Conservation (phyloP, 1,284 basidiomycete species). For the Apiotrichum montevideense region DNA sequence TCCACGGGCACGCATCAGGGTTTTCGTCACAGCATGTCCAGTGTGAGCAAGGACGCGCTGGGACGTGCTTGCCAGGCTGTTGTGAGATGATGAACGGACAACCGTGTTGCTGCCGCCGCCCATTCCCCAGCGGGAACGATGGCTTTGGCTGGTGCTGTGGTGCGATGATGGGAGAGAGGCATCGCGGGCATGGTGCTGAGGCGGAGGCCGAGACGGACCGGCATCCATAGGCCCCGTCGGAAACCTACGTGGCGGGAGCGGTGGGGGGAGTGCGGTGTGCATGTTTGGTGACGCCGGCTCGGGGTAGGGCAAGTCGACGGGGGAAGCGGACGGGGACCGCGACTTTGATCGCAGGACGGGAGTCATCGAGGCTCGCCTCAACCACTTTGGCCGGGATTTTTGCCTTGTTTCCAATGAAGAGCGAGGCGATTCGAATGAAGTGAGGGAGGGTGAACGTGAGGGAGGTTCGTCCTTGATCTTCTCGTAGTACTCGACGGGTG, state of each 20-base stretch:
- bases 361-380: constrained; percentile 33
- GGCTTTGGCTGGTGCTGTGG: constrained; percentile 27
- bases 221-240: constrained; percentile 21
- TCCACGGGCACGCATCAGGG: constrained; percentile 38
- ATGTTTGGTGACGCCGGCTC: constrained; percentile 21
- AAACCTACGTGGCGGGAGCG: constrained; percentile 30
- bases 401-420: constrained; percentile 27
- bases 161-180: constrained; percentile 13
- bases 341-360: constrained; percentile 30
- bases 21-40: constrained; percentile 39
- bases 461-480: constrained; percentile 1
- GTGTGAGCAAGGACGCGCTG: constrained; percentile 35
- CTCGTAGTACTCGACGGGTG: not conserved
- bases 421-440: constrained; percentile 13
- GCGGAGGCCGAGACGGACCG: constrained; percentile 14
- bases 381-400: constrained; percentile 36
- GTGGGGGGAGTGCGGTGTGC: constrained; percentile 23
- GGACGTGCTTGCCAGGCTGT: constrained; percentile 28
- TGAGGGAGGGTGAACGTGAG: constrained; percentile 4
- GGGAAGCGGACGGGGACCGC: constrained; percentile 23
- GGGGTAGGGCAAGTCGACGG: constrained; percentile 17
- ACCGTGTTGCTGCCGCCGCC: constrained; percentile 7
- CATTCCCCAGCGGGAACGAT: constrained; percentile 28
- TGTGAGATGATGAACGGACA: constrained; percentile 32
- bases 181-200: constrained; percentile 28